Evolutionary conservation across 2,329 filamentous ascomycete species (phyloP).

Genomic region (Exophiala lecanii-corni): DNA sequence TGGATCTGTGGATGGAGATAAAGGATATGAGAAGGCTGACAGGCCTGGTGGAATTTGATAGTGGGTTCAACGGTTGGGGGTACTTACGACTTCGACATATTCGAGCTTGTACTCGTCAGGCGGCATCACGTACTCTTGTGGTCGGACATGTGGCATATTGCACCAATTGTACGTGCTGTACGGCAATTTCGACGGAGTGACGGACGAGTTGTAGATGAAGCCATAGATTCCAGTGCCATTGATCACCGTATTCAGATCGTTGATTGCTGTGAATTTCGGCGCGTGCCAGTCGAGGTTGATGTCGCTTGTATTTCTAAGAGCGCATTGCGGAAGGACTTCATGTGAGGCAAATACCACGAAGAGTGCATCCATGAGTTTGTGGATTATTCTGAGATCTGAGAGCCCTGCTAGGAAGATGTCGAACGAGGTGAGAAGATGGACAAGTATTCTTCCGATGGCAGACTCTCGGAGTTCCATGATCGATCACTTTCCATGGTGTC

Average conservation of each 20-base stretch:
- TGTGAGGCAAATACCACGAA: conserved; percentile 5
- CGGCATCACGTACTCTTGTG: conserved; percentile 57
- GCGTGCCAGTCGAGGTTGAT: conserved; percentile 54
- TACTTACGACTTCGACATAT: conserved; percentile 71
- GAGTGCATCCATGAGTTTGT: conserved; percentile 6
- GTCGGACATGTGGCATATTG: conserved; percentile 81
- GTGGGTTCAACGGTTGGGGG: too few species aligned
- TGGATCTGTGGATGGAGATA: conserved; percentile 60
- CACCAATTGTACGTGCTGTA: conserved; percentile 74
- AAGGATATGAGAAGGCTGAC: too few species aligned
- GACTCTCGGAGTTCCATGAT: neutral
- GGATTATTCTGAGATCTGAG: conserved; percentile 11
- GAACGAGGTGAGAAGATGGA: conserved; percentile 9
- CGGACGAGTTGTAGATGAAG: conserved; percentile 67
- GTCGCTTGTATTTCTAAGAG: neutral
- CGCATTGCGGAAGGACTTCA: conserved; percentile 8
- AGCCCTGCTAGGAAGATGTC: conserved; percentile 6
- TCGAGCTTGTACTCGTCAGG: conserved; percentile 56
- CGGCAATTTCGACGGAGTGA: conserved; percentile 46
- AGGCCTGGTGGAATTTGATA: too few species aligned
- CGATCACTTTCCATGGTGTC: neutral
- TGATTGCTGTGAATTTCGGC: conserved; percentile 53
- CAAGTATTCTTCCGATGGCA: neutral
- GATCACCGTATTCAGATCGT: conserved; percentile 57
- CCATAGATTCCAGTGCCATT: conserved; percentile 62